Evolutionary conservation across 192 early-diverging fungal species (phyloP).

Genomic region (Mortierella claussenii): DNA sequence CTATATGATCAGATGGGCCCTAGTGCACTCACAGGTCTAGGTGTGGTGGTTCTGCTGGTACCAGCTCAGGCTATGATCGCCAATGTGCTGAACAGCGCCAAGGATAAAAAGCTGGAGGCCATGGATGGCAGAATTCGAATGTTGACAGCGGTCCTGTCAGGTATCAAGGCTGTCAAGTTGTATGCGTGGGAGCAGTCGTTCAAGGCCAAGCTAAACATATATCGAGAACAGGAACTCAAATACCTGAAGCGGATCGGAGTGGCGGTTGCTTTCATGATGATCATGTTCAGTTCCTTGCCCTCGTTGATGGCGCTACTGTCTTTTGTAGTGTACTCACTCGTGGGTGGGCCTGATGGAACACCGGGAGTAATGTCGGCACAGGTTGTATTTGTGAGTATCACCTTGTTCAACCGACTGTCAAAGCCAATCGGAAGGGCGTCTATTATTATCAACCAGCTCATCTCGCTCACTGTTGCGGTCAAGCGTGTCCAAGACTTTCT

Average conservation of each 20-base stretch:
- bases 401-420: conserved; percentile 15
- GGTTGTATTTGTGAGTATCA: conserved; percentile 33
- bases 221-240: conserved; percentile 17
- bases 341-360: conserved; percentile 16
- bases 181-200: conserved; percentile 45
- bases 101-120: conserved; percentile 38
- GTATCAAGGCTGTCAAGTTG: conserved; percentile 56
- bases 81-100: conserved; percentile 16
- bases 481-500: conserved; percentile 22
- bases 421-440: conserved; percentile 28
- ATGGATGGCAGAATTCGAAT: conserved; percentile 54
- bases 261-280: conserved; percentile 25
- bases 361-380: conserved; percentile 11
- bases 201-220: background rate
- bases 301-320: conserved; percentile 27
- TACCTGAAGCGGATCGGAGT: conserved; percentile 4
- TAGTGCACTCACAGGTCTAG: conserved; percentile 34
- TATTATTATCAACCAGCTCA: conserved; percentile 3
- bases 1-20: conserved; percentile 34
- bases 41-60: conserved; percentile 21
- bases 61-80: conserved; percentile 23
- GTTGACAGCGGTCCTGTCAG: conserved; percentile 41
- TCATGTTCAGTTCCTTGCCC: conserved; percentile 35
- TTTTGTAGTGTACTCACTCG: conserved; percentile 16
- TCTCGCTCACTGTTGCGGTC: conserved; percentile 12